Percentiles rank a stretch among this genome's conserved stretches.
Conservation (phyloP, 495 filamentous ascomycete species). For the Aspergillus sclerotioniger region DNA sequence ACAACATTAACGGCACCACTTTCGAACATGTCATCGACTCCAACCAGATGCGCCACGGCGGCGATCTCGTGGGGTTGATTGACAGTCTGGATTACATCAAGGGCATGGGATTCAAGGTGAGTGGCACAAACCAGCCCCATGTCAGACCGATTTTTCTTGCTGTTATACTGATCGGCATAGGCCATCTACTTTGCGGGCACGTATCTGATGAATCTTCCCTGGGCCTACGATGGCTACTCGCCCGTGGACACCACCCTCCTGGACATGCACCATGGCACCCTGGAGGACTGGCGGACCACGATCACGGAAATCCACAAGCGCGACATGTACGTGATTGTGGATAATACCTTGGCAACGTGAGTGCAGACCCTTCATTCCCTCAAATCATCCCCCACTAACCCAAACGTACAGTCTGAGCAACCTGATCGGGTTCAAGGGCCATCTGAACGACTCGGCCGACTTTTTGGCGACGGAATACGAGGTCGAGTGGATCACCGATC, state of each 20-base stretch:
- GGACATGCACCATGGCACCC: slow-evolving; percentile 36
- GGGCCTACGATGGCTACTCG: slow-evolving; percentile 42
- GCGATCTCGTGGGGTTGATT: slow-evolving; percentile 34
- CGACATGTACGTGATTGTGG: slow-evolving; percentile 41
- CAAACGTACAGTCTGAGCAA: slow-evolving; percentile 36
- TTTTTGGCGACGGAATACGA: slow-evolving; percentile 43
- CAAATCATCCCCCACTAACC: background rate
- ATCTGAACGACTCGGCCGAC: slow-evolving; percentile 41
- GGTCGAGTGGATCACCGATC: slow-evolving; percentile 39
- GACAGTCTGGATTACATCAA: slow-evolving; percentile 39
- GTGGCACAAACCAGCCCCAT: background rate
- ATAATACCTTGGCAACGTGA: slow-evolving; percentile 41
- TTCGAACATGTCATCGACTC: slow-evolving; percentile 34
- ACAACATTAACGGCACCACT: slow-evolving; percentile 4
- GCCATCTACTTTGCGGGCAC: slow-evolving; percentile 40
- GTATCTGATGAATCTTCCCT: slow-evolving; percentile 41
- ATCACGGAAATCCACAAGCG: slow-evolving; percentile 35
- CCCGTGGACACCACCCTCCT: slow-evolving; percentile 40
- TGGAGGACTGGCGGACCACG: slow-evolving; percentile 34
- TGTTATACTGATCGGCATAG: background rate
- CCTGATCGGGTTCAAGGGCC: slow-evolving; percentile 46
- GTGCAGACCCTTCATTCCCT: slow-evolving; percentile 4
- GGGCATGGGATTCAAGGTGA: slow-evolving; percentile 39
- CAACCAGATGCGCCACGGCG: slow-evolving; percentile 41
- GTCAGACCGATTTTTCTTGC: background rate